Base-by-base conservation (phyloP, 2,329 filamentous ascomycete species). In the Huntiella decipiens region DNA sequence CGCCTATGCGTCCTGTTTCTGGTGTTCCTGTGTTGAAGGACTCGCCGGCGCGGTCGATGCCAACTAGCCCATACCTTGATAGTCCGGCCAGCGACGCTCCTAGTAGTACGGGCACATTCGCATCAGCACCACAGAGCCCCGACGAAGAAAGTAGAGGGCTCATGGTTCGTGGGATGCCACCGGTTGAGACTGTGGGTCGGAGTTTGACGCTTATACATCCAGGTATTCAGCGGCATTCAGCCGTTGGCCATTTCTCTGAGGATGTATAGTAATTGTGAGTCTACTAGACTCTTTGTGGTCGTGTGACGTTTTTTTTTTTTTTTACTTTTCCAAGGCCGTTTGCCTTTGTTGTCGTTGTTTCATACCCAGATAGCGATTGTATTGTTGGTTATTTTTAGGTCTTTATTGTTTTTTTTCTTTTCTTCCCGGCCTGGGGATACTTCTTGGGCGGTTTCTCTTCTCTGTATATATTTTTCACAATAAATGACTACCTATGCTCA, bases 1-100 rank as follows among this genome's bases (percentile, higher is more conserved):
- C 66, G 6, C 71, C 72, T 4, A 76, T 76, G 70, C 66, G 72
- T 39, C 71, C 71, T 28, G 66, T 72, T 45, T 77, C 73, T 54
- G 73, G 74, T 7, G 61, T 76, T 3, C 67, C 71, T n/a, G 63
- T 77, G 31, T 68, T 77, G 56, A 67, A 75, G 51, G 68, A 73
- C n/a, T 73, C 77, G n/a, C 78, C 78, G 12, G 74, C 71, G 13
- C 69, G 75, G 45, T 76, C 73, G 3, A 17, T 43, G 34, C 40
- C 40, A 11, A 17, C 28, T 13, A 43, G 28, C 11, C 40, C 72
- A 77, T 43, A 43, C 22, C 7, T 35, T 12, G 40, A 43, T 19
- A 43, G 40, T 32, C 28, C 40, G 13, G 34, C 5, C 5, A 36
- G 34, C 11, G 12, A n/a, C 11, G 40, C n/a, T 11, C 13, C 40